phyloP scores from a whole-genome alignment of 2,329 filamentous ascomycete genomes.

The Trichophyton equinum region DNA sequence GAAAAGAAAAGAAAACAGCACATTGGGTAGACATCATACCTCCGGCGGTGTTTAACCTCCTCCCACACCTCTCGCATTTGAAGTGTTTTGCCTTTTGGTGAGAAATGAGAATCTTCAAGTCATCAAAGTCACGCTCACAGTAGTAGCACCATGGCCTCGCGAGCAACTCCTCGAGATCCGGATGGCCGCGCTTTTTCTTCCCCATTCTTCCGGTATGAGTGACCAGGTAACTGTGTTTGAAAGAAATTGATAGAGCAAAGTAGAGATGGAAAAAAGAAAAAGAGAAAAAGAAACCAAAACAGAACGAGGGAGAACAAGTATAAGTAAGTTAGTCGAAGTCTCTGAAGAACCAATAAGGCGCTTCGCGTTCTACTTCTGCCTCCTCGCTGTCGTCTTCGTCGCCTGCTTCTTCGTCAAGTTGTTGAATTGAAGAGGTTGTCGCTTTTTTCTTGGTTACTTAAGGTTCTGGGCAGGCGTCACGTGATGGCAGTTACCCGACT shows the following conservation, averaged over 20 bases:
- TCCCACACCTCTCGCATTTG: constrained; percentile 84
- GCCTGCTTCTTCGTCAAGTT: neutral
- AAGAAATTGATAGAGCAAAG: constrained; percentile 4
- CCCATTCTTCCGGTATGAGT: constrained; percentile 46
- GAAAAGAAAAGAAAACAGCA: constrained; percentile 3
- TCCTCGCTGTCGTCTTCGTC: neutral
- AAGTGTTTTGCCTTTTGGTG: constrained; percentile 99
- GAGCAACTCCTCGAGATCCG: constrained; percentile 78
- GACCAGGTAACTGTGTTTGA: neutral
- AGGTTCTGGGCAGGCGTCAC: no score
- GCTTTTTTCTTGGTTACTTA: neutral
- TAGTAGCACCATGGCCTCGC: constrained; percentile 91
- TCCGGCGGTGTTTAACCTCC: constrained; percentile 85
- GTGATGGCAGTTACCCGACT: no score
- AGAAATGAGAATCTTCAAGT: constrained; percentile 87
- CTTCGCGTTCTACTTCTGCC: neutral
- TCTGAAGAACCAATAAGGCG: neutral
- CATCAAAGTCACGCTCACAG: constrained; percentile 98
- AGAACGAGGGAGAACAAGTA: neutral
- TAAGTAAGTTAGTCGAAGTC: neutral
- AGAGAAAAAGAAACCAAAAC: neutral
- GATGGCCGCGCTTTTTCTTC: constrained; percentile 81
- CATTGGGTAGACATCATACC: constrained; percentile 43
- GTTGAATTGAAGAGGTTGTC: neutral
- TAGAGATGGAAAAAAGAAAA: neutral